phyloP scores from a whole-genome alignment of 2,329 filamentous ascomycete genomes.

The Hymenotorrendiella dingleyae region DNA sequence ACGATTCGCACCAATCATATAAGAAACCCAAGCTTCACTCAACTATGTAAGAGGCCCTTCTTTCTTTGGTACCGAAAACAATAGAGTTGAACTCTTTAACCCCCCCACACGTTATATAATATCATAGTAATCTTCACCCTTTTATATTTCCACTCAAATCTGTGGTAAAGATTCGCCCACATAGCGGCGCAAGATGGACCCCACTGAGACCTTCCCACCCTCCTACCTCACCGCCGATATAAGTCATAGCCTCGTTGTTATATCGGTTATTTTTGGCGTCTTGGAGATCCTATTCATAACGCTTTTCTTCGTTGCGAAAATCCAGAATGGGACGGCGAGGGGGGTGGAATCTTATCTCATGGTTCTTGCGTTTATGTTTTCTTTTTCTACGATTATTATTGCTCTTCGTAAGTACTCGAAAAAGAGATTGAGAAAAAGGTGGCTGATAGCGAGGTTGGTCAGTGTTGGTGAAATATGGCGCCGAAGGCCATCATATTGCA shows the following conservation, averaged over 20 bases:
- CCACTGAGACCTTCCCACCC: neutral
- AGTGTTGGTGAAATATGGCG: neutral
- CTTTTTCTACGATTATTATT: neutral
- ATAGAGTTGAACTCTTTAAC: no score
- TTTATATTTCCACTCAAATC: no score
- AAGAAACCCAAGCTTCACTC: no score
- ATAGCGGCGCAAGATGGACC: neutral
- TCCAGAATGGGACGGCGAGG: neutral
- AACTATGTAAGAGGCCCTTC: no score
- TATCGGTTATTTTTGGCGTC: neutral
- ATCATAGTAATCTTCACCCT: no score
- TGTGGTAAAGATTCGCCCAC: no score
- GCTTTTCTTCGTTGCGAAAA: neutral
- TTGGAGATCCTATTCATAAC: neutral
- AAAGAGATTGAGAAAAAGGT: neutral
- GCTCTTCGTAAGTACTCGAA: neutral
- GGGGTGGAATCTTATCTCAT: neutral
- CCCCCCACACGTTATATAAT: no score
- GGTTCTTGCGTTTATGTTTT: neutral
- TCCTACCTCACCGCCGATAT: neutral
- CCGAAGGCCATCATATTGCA: neutral
- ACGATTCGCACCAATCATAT: no score
- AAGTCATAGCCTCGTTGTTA: neutral
- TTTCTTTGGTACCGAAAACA: no score
- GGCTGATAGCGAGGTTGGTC: neutral